Percentiles rank a stretch among this genome's conserved stretches.
These are phyloP conservation scores for Xylaria longipes DNA, from an alignment of 495 filamentous ascomycete genomes.

Conservation along the genomic window DNA sequence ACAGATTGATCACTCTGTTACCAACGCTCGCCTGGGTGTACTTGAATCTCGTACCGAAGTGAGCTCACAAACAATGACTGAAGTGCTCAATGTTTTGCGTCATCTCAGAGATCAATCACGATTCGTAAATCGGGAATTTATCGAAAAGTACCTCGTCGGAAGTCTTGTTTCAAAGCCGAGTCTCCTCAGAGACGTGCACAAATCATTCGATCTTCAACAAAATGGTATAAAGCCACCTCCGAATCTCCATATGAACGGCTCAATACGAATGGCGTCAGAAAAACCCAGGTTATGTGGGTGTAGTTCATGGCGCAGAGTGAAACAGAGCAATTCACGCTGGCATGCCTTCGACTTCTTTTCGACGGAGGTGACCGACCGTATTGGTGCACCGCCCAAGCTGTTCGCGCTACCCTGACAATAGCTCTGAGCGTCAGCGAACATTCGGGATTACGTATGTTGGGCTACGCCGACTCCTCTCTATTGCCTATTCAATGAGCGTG, in stretches of 20 bases:
- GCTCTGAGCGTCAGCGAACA: neutral
- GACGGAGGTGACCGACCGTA: neutral
- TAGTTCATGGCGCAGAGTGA: neutral
- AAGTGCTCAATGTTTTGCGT: neutral
- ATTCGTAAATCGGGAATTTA: neutral
- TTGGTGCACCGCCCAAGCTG: neutral
- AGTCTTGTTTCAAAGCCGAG: conserved; percentile 1
- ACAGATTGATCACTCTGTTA: neutral
- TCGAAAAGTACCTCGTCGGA: neutral
- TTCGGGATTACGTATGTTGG: neutral
- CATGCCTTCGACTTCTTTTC: neutral
- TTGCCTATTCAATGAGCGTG: neutral
- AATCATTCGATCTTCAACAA: neutral
- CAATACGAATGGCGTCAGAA: neutral
- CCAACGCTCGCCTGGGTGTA: neutral
- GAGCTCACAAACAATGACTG: neutral
- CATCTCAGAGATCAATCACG: neutral
- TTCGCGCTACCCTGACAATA: neutral
- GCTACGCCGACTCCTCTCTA: neutral
- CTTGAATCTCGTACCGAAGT: neutral
- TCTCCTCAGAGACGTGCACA: neutral
- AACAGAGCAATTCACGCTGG: neutral
- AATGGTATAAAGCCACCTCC: neutral
- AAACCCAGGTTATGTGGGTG: neutral
- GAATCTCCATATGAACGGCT: no score